Conservation (phyloP, 1,284 basidiomycete genomes). For the Leccinum solheimii region DNA sequence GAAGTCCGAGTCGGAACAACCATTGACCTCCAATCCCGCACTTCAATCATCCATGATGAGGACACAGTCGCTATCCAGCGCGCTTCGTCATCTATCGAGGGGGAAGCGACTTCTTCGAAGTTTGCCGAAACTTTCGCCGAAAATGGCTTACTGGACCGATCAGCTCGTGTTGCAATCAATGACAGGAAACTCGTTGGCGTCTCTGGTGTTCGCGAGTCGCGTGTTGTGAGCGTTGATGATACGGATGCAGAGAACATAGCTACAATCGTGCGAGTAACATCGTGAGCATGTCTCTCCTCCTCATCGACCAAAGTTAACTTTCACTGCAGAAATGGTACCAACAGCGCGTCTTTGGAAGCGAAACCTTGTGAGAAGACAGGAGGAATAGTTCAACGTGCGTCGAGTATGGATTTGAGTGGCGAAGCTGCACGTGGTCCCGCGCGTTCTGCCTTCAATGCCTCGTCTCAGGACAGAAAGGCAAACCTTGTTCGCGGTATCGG, state of each 20-base stretch:
- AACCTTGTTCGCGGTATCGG: not conserved
- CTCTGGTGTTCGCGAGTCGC: not conserved
- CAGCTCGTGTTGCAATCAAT: not conserved
- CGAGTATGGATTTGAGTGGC: not conserved
- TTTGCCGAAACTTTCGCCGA: not conserved
- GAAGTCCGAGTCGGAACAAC: not conserved
- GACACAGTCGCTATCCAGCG: not conserved
- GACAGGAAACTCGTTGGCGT: not conserved
- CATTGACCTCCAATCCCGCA: not conserved
- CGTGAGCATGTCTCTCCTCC: constrained; percentile 2
- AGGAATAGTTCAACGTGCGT: not conserved
- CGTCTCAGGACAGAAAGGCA: not conserved
- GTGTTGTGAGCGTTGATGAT: not conserved
- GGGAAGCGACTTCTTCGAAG: not conserved
- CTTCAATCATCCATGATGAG: not conserved
- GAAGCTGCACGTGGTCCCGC: not conserved
- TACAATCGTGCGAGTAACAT: not conserved
- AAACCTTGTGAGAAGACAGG: not conserved
- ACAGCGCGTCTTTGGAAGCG: not conserved
- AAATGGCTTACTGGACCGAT: not conserved
- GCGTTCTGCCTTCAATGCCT: not conserved
- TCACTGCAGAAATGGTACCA: not conserved
- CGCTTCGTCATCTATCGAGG: not conserved
- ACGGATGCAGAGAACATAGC: not conserved
- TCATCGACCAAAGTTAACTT: not conserved